A percentile compares a stretch with the other conserved stretches of the same genome.
These are phyloP conservation scores for Talaromyces proteolyticus DNA, from an alignment of 495 filamentous ascomycete species.

Conservation along the genomic window DNA sequence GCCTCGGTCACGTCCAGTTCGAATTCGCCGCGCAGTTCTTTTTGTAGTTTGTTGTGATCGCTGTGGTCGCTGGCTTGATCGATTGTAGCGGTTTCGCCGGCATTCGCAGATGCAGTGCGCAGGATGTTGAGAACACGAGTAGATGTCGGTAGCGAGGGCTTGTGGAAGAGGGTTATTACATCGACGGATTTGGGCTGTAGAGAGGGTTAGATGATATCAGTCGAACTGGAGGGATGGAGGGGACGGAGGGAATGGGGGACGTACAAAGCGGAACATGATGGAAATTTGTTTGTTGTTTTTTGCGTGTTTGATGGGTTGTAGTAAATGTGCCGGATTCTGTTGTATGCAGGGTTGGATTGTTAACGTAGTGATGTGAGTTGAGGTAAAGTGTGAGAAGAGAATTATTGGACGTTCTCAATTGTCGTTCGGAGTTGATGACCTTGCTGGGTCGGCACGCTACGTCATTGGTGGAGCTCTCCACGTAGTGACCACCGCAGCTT, in stretches of 20 bases:
- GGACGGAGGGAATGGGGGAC: slow-evolving; percentile 4
- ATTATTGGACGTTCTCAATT: background rate
- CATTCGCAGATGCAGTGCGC: slow-evolving; percentile 57
- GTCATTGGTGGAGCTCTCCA: background rate
- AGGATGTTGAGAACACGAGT: slow-evolving; percentile 63
- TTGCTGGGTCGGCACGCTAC: background rate
- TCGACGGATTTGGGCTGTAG: slow-evolving; percentile 81
- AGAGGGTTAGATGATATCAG: too few species aligned
- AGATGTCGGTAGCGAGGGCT: slow-evolving; percentile 58
- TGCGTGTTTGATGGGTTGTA: too few species aligned
- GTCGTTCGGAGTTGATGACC: background rate
- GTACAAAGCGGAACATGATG: slow-evolving; percentile 41
- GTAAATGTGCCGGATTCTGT: too few species aligned
- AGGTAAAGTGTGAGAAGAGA: too few species aligned
- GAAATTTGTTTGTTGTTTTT: slow-evolving; percentile 1
- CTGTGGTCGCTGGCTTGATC: slow-evolving; percentile 62
- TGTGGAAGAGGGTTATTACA: slow-evolving; percentile 94
- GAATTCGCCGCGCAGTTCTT: slow-evolving; percentile 57
- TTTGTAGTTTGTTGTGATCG: too few species aligned
- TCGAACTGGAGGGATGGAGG: background rate
- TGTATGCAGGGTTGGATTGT: too few species aligned
- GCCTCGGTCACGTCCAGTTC: slow-evolving; percentile 81
- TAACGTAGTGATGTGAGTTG: too few species aligned
- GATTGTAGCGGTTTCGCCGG: slow-evolving; percentile 47
- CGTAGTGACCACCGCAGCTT: too few species aligned